Percentiles rank a stretch among this genome's conserved stretches.
phyloP scores from a whole-genome alignment of 2,329 filamentous ascomycete genomes.

The Colletotrichum sansevieriae region DNA sequence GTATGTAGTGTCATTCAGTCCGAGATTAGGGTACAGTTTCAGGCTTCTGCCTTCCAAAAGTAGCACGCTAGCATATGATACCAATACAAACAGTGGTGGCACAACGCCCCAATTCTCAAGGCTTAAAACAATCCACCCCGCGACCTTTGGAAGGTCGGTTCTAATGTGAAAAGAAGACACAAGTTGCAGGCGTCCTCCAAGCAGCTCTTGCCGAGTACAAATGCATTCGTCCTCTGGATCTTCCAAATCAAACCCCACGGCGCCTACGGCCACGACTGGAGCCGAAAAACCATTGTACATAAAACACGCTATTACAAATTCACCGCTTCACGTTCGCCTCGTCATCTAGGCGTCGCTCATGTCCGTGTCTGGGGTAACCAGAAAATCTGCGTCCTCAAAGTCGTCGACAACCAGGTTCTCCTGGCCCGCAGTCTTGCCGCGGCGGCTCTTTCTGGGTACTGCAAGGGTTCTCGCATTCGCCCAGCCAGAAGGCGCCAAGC shows the following conservation, averaged over 20 bases:
- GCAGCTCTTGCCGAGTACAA: slow-evolving; percentile 44
- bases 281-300: slow-evolving; percentile 9
- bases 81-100: slow-evolving; percentile 20
- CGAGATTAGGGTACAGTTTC: slow-evolving; percentile 17
- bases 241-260: slow-evolving; percentile 5
- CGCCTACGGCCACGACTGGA: slow-evolving; percentile 1
- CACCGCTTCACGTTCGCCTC: not conserved
- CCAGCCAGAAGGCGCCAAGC: slow-evolving; percentile 53
- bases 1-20: slow-evolving; percentile 48
- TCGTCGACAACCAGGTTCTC: slow-evolving; percentile 66
- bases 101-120: not conserved
- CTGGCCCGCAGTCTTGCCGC: slow-evolving; percentile 49
- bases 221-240: slow-evolving; percentile 15
- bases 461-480: slow-evolving; percentile 62
- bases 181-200: slow-evolving; percentile 38
- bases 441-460: slow-evolving; percentile 54
- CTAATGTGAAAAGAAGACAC: slow-evolving; percentile 6
- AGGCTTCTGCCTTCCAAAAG: not conserved
- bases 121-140: slow-evolving; percentile 12
- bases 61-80: slow-evolving; percentile 33
- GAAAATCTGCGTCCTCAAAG: slow-evolving; percentile 78
- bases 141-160: not conserved
- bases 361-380: slow-evolving; percentile 61
- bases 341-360: slow-evolving; percentile 52
- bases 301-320: slow-evolving; percentile 2